phyloP scores from a whole-genome alignment of 73 alveolate genomes.

The Blepharisma japonicum region DNA sequence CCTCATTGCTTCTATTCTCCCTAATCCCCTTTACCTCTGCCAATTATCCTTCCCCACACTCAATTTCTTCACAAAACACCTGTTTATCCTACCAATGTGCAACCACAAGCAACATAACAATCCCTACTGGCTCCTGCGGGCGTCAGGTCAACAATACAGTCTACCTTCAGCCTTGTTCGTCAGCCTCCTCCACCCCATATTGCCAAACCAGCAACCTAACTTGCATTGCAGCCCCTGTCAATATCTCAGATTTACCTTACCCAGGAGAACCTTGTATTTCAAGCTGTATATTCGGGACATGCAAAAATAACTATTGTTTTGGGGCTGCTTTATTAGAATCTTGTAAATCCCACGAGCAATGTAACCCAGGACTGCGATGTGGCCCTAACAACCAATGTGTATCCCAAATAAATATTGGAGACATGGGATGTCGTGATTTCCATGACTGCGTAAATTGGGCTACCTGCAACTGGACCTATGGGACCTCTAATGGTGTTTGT shows the following conservation, averaged over 20 bases:
- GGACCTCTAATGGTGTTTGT: background rate
- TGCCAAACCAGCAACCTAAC: background rate
- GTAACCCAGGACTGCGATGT: slow-evolving; percentile 23
- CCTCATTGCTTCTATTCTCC: too few species aligned
- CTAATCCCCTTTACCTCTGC: too few species aligned
- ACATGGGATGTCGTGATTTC: background rate
- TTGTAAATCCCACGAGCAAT: background rate
- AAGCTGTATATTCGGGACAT: background rate
- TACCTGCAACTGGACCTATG: background rate
- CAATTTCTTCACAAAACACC: background rate
- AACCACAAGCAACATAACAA: background rate
- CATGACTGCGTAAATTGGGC: slow-evolving; percentile 11
- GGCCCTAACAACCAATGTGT: background rate
- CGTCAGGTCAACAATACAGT: background rate
- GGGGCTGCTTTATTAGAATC: background rate
- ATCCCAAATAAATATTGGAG: background rate
- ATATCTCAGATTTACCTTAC: background rate
- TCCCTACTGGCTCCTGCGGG: slow-evolving; percentile 6
- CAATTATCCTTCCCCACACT: too few species aligned
- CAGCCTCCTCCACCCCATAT: too few species aligned
- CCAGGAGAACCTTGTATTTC: slow-evolving; percentile 10
- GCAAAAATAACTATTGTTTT: background rate
- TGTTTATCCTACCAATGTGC: slow-evolving; percentile 21
- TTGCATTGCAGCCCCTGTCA: background rate
- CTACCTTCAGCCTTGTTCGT: slow-evolving; percentile 1